Evolutionary conservation across 2,329 filamentous ascomycete species (phyloP).

Genomic region (Talaromyces funiculosus): DNA sequence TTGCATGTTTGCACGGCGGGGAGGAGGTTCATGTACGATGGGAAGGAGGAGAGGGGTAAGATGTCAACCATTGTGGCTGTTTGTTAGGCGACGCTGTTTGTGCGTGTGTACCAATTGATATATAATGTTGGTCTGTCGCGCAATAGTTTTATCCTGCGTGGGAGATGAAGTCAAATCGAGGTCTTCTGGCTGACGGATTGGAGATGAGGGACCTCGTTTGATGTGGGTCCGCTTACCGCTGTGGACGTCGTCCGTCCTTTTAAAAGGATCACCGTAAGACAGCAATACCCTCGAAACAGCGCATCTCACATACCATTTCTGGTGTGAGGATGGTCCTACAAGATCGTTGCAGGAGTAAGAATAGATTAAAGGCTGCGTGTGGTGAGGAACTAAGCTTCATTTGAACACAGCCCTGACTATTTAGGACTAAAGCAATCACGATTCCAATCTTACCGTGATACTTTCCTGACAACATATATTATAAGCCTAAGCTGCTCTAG

Average conservation of each 20-base stretch:
- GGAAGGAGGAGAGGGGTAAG: slow-evolving; percentile 42
- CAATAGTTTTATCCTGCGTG: neutral
- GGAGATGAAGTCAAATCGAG: neutral
- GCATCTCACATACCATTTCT: no score
- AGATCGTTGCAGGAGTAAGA: no score
- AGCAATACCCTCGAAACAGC: no score
- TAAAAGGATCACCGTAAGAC: no score
- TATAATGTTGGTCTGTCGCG: neutral
- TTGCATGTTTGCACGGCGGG: slow-evolving; percentile 91
- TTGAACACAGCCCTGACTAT: no score
- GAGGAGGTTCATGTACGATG: slow-evolving; percentile 73
- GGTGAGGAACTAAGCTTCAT: no score
- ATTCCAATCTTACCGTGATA: slow-evolving; percentile 37
- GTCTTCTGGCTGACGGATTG: neutral
- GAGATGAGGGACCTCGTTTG: neutral
- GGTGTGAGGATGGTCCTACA: no score
- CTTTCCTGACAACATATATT: slow-evolving; percentile 21
- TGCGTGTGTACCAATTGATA: neutral
- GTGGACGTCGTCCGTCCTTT: neutral
- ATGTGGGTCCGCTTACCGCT: neutral
- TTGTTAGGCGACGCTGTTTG: neutral
- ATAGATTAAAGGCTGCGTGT: no score
- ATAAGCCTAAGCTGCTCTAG: slow-evolving; percentile 26
- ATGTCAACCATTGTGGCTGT: slow-evolving; percentile 42
- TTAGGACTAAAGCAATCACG: neutral